Evolutionary conservation across 2,329 filamentous ascomycete genomes (phyloP).

Genomic region (Ophiostoma ulmi): DNA sequence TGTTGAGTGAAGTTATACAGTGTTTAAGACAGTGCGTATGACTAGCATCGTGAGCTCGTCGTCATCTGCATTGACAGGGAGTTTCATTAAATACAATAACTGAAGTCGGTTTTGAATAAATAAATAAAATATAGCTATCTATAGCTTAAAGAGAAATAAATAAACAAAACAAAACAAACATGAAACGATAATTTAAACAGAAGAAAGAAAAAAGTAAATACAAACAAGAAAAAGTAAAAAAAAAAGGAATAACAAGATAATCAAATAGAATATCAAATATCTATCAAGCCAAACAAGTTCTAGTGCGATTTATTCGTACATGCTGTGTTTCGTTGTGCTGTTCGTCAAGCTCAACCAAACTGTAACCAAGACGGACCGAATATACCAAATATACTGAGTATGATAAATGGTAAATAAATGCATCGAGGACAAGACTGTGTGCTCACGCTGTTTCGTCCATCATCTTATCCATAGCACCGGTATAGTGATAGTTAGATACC

Average conservation of each 20-base stretch:
- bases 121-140: not conserved
- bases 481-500: not conserved
- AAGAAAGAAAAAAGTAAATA: not conserved
- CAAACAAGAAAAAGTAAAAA: not conserved
- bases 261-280: not conserved
- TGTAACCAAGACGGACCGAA: not conserved
- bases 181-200: not conserved
- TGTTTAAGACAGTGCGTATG: not conserved
- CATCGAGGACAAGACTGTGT: not conserved
- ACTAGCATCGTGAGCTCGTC: not conserved
- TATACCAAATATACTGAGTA: not conserved
- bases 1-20: not conserved
- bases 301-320: not conserved
- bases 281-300: not conserved
- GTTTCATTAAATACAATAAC: no score
- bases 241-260: not conserved
- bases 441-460: not conserved
- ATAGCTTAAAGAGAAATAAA: not conserved
- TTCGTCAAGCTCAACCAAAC: not conserved
- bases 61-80: not conserved
- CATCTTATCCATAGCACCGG: not conserved
- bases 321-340: not conserved
- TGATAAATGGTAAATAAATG: not conserved
- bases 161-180: not conserved
- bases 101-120: not conserved